Percentiles rank a stretch among this genome's conserved stretches.
Conservation (phyloP, 176 grass and related monocot species). For the Carex pumila region DNA sequence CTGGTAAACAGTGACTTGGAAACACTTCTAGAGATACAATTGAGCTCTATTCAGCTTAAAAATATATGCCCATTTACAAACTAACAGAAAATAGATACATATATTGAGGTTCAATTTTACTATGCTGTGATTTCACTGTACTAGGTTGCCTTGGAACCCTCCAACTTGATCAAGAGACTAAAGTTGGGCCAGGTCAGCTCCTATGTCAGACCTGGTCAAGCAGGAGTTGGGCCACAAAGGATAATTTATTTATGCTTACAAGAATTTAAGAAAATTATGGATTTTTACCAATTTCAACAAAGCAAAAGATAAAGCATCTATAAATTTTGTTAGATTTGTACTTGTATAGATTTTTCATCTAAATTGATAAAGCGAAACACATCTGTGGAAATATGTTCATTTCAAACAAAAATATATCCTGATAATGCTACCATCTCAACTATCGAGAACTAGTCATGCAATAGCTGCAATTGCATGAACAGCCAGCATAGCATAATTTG, state of each 20-base stretch:
- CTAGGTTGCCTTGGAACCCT: neutral
- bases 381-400: neutral
- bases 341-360: neutral
- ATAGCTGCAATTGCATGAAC: neutral
- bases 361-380: neutral
- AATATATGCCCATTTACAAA: neutral
- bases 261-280: neutral
- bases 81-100: neutral
- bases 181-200: neutral
- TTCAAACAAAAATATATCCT: too few relatives aligned
- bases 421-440: too few relatives aligned
- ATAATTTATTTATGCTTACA: neutral
- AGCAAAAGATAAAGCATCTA: neutral
- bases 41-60: neutral
- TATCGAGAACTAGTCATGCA: too few relatives aligned
- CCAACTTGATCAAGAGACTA: neutral
- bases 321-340: neutral
- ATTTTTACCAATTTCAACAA: neutral
- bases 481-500: neutral
- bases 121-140: neutral
- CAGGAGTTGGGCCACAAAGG: neutral
- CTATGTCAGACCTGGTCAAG: neutral
- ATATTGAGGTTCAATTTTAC: neutral
- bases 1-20: neutral
- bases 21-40: neutral